A percentile compares a stretch with the other conserved stretches of the same genome.
These are phyloP conservation scores for Ceratobasidium theobromae DNA, from an alignment of 1,284 basidiomycete genomes.

Conservation along the genomic window DNA sequence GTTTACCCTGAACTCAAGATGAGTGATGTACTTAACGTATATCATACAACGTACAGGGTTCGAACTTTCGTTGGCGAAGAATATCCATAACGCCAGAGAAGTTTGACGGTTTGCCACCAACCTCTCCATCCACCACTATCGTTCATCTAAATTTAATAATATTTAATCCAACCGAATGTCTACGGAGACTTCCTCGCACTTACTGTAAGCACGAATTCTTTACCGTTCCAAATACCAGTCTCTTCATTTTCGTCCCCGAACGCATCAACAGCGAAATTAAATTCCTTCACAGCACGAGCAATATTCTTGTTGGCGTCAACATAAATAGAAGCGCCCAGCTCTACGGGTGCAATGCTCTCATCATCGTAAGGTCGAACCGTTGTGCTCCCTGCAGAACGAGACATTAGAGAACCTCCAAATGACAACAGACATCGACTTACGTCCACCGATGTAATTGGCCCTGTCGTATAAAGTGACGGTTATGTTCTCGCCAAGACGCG, in stretches of 20 bases:
- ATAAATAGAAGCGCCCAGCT: constrained; percentile 87
- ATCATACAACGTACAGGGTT: constrained; percentile 52
- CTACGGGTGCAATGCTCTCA: constrained; percentile 56
- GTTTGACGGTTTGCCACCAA: constrained; percentile 76
- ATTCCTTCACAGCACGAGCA: constrained; percentile 76
- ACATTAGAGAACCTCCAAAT: constrained; percentile 5
- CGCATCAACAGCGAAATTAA: constrained; percentile 64
- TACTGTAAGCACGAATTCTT: constrained; percentile 66
- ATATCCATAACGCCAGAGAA: constrained; percentile 81
- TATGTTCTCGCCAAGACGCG: constrained; percentile 55
- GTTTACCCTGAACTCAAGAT: constrained; percentile 53
- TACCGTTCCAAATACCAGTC: constrained; percentile 83
- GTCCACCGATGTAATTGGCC: constrained; percentile 74
- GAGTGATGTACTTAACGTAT: not conserved
- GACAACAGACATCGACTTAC: constrained; percentile 53
- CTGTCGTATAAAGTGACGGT: constrained; percentile 83
- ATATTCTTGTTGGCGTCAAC: constrained; percentile 80
- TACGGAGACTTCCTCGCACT: constrained; percentile 37
- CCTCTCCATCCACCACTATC: constrained; percentile 46
- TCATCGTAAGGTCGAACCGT: constrained; percentile 77
- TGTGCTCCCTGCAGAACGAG: constrained; percentile 59
- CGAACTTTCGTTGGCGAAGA: constrained; percentile 64
- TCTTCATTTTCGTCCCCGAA: constrained; percentile 56
- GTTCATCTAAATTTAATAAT: constrained; percentile 48
- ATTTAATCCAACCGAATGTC: no score